A percentile compares a stretch with the other conserved stretches of the same genome.
These are phyloP conservation scores for Inga oerstediana DNA, from an alignment of 306 rosid species.

Conservation along the genomic window DNA sequence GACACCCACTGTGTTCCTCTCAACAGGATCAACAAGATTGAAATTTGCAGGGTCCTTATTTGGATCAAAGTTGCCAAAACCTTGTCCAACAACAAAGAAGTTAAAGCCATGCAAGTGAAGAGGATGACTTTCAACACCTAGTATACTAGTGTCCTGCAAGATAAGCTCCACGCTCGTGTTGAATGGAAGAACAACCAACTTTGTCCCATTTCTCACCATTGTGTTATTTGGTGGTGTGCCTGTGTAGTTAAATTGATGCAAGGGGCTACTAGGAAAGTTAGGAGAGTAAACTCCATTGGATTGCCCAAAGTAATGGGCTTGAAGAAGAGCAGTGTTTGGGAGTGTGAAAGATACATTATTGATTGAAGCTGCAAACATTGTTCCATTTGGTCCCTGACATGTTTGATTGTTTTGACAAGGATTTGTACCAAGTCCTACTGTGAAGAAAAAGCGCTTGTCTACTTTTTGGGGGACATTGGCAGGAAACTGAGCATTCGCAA, in stretches of 20 bases:
- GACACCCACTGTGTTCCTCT: constrained; percentile 51
- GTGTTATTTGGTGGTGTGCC: constrained; percentile 47
- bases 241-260: constrained; percentile 43
- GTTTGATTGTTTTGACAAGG: constrained; percentile 43
- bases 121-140: constrained; percentile 52
- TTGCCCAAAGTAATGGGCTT: constrained; percentile 44
- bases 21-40: constrained; percentile 52
- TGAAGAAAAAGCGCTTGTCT: constrained; percentile 50
- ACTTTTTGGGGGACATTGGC: constrained; percentile 50
- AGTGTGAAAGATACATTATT: constrained; percentile 49
- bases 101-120: constrained; percentile 62
- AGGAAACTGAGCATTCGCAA: constrained; percentile 40
- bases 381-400: constrained; percentile 56
- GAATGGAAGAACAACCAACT: constrained; percentile 43
- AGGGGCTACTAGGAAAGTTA: constrained; percentile 42
- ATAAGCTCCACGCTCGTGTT: constrained; percentile 49
- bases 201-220: constrained; percentile 52
- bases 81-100: constrained; percentile 57
- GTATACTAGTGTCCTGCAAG: constrained; percentile 53
- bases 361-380: constrained; percentile 56
- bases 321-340: constrained; percentile 52
- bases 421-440: constrained; percentile 52
- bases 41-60: constrained; percentile 43
- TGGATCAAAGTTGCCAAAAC: constrained; percentile 51
- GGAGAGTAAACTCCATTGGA: constrained; percentile 42